phyloP scores from a whole-genome alignment of 2,329 filamentous ascomycete species.

The Trichoderma atrobrunneum region DNA sequence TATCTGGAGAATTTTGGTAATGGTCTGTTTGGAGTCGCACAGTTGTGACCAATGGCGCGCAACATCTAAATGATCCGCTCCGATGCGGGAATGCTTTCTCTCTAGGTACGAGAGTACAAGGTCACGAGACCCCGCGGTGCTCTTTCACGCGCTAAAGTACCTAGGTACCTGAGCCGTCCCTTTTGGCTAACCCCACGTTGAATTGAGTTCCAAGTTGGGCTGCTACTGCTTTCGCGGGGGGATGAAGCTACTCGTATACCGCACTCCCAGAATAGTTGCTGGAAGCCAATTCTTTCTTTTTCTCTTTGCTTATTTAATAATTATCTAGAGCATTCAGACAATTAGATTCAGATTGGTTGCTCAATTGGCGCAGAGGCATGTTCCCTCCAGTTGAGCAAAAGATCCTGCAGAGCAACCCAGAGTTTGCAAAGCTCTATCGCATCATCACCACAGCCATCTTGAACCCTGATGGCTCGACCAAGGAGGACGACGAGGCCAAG shows the following conservation, averaged over 20 bases:
- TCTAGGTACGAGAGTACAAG: neutral
- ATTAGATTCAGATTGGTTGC: neutral
- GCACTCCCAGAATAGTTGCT: neutral
- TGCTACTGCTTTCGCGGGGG: neutral
- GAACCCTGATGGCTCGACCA: slow-evolving; percentile 57
- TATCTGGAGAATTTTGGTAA: slow-evolving; percentile 10
- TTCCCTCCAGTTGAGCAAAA: slow-evolving; percentile 56
- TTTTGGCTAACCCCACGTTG: neutral
- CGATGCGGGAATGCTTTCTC: neutral
- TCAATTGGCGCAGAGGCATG: slow-evolving; percentile 38
- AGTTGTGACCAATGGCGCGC: neutral
- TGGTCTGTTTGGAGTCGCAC: slow-evolving; percentile 3
- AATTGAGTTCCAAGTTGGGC: neutral
- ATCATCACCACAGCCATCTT: slow-evolving; percentile 53
- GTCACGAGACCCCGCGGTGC: slow-evolving; percentile 37
- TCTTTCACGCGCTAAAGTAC: slow-evolving; percentile 29
- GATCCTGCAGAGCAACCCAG: slow-evolving; percentile 55
- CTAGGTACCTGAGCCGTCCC: too few species aligned
- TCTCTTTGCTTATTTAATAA: neutral
- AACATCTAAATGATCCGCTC: slow-evolving; percentile 13
- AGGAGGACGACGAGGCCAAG: slow-evolving; percentile 47
- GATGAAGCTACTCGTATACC: neutral
- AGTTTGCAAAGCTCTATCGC: slow-evolving; percentile 58
- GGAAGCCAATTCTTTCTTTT: neutral
- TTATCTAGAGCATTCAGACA: neutral